A percentile compares a stretch with the other conserved stretches of the same genome.
phyloP scores from a whole-genome alignment of 2,329 filamentous ascomycete species.

The Pestalotiopsis fici region DNA sequence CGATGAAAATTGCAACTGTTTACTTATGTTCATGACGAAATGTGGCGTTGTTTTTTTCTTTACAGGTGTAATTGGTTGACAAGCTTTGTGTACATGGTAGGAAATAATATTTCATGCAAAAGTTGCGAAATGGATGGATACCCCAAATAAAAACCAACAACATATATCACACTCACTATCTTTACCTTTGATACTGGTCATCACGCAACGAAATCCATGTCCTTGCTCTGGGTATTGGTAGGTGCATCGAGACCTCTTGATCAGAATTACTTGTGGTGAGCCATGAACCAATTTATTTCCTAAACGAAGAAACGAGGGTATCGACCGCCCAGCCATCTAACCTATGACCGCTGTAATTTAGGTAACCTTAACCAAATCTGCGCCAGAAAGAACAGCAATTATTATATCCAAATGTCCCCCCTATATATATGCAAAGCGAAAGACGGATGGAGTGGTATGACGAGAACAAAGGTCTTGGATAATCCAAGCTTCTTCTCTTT shows the following conservation, averaged over 20 bases:
- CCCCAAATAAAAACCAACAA: not conserved
- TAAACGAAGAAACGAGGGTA: constrained; percentile 6
- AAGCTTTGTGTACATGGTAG: not conserved
- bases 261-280: not conserved
- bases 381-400: not conserved
- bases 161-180: not conserved
- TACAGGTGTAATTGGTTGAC: not conserved
- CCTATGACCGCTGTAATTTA: not conserved
- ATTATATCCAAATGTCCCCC: not conserved
- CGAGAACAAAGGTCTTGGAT: not conserved
- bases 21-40: not conserved
- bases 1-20: not conserved
- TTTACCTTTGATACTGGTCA: not conserved
- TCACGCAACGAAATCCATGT: not conserved
- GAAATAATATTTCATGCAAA: not conserved
- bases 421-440: not conserved
- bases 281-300: not conserved
- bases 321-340: constrained; percentile 9
- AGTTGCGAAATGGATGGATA: not conserved
- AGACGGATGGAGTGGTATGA: not conserved
- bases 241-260: not conserved
- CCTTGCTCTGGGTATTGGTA: not conserved
- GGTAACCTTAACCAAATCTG: not conserved
- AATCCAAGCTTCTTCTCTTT: not conserved
- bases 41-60: not conserved